Conservation (phyloP, 805 yeast species). For the Saccharomyces eubayanus region DNA sequence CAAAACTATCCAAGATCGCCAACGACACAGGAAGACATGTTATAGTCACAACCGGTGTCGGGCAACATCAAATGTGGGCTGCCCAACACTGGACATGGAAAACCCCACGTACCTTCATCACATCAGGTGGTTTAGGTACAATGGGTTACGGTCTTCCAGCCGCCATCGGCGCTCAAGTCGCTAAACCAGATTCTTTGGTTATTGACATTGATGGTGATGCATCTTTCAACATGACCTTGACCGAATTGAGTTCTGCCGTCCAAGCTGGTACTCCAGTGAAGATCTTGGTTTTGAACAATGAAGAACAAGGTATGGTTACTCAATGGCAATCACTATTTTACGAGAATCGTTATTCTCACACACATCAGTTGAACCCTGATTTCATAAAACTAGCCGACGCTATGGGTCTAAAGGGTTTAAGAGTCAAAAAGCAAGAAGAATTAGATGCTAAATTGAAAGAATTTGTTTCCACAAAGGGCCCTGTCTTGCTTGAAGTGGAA, state of each 20-base stretch:
- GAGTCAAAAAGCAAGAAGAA: conserved; percentile 62
- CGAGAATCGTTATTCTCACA: conserved; percentile 95
- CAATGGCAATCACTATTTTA: conserved; percentile 98
- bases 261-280: conserved; percentile 90
- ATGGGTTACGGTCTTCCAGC: conserved; percentile 98
- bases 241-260: conserved; percentile 87
- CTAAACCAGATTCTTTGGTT: conserved; percentile 87
- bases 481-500: conserved; percentile 81
- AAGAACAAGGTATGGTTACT: conserved; percentile 99
- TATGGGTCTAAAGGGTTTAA: conserved; percentile 83
- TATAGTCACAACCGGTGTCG: conserved; percentile 94
- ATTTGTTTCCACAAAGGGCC: conserved; percentile 71
- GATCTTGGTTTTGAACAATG: conserved; percentile 83
- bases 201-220: conserved; percentile 99
- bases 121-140: conserved; percentile 98
- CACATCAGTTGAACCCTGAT: conserved; percentile 93
- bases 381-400: conserved; percentile 89
- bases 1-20: conserved; percentile 68
- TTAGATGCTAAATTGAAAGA: conserved; percentile 49
- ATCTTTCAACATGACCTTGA: conserved; percentile 95
- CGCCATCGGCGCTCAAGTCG: conserved; percentile 97
- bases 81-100: conserved; percentile 97
- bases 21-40: conserved; percentile 52
- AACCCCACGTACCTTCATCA: conserved; percentile 83
- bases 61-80: conserved; percentile 99